Percentiles rank a stretch among this genome's conserved stretches.
Evolutionary conservation across 2,329 filamentous ascomycete genomes (phyloP).

Genomic region (Cercospora sojina): DNA sequence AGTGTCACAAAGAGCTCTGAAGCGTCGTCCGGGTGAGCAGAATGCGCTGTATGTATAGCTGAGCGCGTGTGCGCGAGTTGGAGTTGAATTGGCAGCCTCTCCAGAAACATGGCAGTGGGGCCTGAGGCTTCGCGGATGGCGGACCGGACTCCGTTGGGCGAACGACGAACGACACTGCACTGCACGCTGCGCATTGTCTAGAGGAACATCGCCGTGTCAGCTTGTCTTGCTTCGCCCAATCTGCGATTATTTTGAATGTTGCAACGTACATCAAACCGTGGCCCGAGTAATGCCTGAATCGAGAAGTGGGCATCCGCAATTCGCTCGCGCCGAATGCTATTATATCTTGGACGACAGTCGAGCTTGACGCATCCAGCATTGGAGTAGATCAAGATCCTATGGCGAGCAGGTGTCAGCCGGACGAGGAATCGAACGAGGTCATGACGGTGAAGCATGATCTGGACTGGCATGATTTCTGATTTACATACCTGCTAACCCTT

Average conservation of each 20-base stretch:
- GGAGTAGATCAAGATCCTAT: not conserved
- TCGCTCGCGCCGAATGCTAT: not conserved
- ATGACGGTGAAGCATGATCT: too few relatives aligned
- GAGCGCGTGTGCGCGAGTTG: not conserved
- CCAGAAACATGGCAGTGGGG: not conserved
- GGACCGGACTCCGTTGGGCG: not conserved
- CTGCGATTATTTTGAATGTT: not conserved
- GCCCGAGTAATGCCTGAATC: not conserved
- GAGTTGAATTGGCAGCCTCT: not conserved
- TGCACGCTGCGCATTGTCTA: not conserved
- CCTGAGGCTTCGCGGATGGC: not conserved
- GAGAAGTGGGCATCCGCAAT: not conserved
- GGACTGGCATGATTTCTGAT: not conserved
- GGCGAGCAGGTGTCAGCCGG: not conserved
- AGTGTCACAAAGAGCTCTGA: not conserved
- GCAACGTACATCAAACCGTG: not conserved
- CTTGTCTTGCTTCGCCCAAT: not conserved
- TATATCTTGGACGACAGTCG: not conserved
- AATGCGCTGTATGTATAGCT: not conserved
- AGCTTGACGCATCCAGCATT: too few relatives aligned
- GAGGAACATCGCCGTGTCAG: not conserved
- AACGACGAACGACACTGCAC: not conserved
- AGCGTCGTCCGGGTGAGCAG: not conserved
- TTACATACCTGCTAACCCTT: not conserved
- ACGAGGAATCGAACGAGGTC: not conserved